Evolutionary conservation across 208 protist species (phyloP).

Genomic region (Acanthamoeba lenticulata): DNA sequence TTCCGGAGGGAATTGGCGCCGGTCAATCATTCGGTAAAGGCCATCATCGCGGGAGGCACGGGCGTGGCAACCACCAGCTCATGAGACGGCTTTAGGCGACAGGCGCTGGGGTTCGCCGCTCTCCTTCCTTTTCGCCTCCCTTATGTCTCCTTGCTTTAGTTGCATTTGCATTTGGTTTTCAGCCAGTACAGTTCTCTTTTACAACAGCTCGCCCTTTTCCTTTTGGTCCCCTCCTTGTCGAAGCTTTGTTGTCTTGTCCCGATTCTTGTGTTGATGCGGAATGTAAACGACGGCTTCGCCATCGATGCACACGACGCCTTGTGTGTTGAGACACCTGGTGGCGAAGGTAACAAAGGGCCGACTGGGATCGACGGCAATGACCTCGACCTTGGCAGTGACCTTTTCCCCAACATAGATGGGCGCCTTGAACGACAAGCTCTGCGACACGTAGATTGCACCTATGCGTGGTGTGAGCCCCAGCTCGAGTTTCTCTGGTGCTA

Average conservation of each 20-base stretch:
- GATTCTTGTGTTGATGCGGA: constrained; percentile 5
- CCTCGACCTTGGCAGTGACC: constrained; percentile 26
- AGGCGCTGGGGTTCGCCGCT: too few species aligned
- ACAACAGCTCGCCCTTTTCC: too few species aligned
- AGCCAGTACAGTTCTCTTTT: too few species aligned
- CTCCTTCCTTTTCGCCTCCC: too few species aligned
- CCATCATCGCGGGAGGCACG: neutral
- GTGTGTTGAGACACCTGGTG: neutral
- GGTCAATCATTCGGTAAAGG: neutral
- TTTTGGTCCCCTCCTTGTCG: neutral
- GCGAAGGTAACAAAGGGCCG: constrained; percentile 45
- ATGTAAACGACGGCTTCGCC: constrained; percentile 26
- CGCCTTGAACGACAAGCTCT: constrained; percentile 35
- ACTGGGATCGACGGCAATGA: neutral
- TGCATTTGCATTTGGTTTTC: too few species aligned
- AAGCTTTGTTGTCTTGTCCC: neutral
- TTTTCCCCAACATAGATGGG: constrained; percentile 45
- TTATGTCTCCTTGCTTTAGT: too few species aligned
- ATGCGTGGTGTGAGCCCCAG: too few species aligned
- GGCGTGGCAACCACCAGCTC: neutral
- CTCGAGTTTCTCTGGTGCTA: neutral
- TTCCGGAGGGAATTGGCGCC: neutral
- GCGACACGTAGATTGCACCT: constrained; percentile 60
- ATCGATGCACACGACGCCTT: neutral
- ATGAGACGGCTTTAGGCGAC: neutral